A percentile compares a stretch with the other conserved stretches of the same genome.
phyloP scores from a whole-genome alignment of 2,329 filamentous ascomycete genomes.

The Neofusicoccum umdonicola region DNA sequence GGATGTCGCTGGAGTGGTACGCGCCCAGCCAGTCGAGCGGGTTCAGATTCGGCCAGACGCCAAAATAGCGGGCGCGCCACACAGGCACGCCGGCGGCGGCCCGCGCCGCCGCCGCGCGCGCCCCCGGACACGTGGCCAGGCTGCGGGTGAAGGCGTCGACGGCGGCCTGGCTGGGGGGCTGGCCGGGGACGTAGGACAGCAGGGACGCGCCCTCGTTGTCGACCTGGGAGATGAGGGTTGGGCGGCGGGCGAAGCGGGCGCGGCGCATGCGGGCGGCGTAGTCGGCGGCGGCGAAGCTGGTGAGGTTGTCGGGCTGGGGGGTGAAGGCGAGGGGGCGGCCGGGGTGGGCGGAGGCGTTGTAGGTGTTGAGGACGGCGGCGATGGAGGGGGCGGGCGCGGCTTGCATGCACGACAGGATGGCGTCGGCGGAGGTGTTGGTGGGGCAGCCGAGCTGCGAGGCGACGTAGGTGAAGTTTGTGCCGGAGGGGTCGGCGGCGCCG shows the following conservation, averaged over 20 bases:
- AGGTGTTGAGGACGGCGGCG: slow-evolving; percentile 31
- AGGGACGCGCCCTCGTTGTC: not conserved
- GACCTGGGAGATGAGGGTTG: slow-evolving; percentile 29
- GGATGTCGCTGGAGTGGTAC: slow-evolving; percentile 20
- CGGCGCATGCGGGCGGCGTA: slow-evolving; percentile 32
- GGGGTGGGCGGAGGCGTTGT: slow-evolving; percentile 19
- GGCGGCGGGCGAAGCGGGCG: slow-evolving; percentile 25
- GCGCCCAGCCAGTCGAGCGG: slow-evolving; percentile 17
- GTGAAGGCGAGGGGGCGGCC: slow-evolving; percentile 27
- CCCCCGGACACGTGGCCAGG: slow-evolving; percentile 20
- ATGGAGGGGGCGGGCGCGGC: slow-evolving; percentile 29
- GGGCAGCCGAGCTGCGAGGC: slow-evolving; percentile 37
- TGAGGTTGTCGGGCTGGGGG: slow-evolving; percentile 30
- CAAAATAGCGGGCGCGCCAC: slow-evolving; percentile 23
- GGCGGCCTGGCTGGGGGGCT: slow-evolving; percentile 22
- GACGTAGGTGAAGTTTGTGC: slow-evolving; percentile 41
- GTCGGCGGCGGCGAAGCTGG: slow-evolving; percentile 35
- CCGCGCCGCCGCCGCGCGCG: slow-evolving; percentile 21
- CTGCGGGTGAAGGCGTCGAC: slow-evolving; percentile 24
- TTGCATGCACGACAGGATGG: slow-evolving; percentile 39
- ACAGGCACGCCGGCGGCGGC: slow-evolving; percentile 19
- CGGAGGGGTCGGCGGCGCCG: slow-evolving; percentile 24
- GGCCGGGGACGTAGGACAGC: not conserved
- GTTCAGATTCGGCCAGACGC: slow-evolving; percentile 20
- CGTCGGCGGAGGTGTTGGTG: slow-evolving; percentile 22